A percentile compares a stretch with the other conserved stretches of the same genome.
Conservation (phyloP, 2,329 filamentous ascomycete species). For the Plenodomus tracheiphilus region DNA sequence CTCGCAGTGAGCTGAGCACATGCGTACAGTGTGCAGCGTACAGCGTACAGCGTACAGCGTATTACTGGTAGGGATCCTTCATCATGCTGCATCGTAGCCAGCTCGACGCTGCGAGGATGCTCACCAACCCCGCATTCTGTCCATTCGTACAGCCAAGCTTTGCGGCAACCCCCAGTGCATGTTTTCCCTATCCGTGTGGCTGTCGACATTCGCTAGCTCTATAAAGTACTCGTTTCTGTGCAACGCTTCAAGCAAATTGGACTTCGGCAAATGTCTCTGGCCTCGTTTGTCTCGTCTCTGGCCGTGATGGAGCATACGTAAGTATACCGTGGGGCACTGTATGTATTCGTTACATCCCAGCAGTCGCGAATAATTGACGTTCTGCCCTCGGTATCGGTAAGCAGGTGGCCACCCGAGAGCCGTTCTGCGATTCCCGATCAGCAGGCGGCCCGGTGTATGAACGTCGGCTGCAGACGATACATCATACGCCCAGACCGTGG, state of each 20-base stretch:
- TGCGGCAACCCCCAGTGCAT: conserved; percentile 29
- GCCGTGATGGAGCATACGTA: not conserved
- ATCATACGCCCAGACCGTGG: not conserved
- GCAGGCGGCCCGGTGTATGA: not conserved
- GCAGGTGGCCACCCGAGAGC: not conserved
- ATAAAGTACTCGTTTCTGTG: conserved; percentile 1
- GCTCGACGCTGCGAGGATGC: conserved; percentile 24
- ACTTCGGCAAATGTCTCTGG: not conserved
- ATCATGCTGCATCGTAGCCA: conserved; percentile 18
- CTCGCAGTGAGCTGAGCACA: conserved; percentile 10
- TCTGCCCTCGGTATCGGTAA: too few species aligned
- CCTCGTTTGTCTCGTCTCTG: not conserved
- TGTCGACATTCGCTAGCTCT: conserved; percentile 11
- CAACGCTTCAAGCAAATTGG: not conserved
- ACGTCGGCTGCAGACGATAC: not conserved
- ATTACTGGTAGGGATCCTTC: conserved; percentile 15
- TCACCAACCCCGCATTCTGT: conserved; percentile 42
- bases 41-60: too few species aligned
- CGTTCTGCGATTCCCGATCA: not conserved
- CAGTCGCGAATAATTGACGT: not conserved
- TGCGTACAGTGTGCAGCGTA: conserved; percentile 32
- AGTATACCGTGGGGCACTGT: not conserved
- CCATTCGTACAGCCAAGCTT: conserved; percentile 32
- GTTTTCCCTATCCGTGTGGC: conserved; percentile 24
- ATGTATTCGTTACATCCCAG: not conserved